phyloP scores from a whole-genome alignment of 371 early-diverging fungal genomes.

The Mucor plumbeus region DNA sequence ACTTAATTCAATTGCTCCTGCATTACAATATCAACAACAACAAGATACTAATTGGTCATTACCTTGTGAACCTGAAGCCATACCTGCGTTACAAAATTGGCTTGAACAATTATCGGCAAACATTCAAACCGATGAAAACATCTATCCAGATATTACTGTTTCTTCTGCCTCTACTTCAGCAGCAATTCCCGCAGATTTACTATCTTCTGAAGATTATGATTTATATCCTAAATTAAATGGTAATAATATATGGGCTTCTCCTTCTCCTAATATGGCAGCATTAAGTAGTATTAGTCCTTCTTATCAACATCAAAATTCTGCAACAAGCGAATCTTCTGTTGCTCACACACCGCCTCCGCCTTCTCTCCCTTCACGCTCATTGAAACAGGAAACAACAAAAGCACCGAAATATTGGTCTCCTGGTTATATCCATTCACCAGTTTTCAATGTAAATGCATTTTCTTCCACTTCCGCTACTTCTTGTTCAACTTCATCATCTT shows the following conservation, averaged over 20 bases:
- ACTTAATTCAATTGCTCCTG: slow-evolving; percentile 42
- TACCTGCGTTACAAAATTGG: slow-evolving; percentile 54
- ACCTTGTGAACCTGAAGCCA: slow-evolving; percentile 44
- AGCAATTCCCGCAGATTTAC: not conserved
- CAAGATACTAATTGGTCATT: slow-evolving; percentile 32
- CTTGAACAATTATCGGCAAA: slow-evolving; percentile 52
- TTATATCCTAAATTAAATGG: slow-evolving; percentile 27
- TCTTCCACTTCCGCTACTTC: slow-evolving; percentile 4
- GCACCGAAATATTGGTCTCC: slow-evolving; percentile 26
- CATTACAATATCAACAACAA: slow-evolving; percentile 29
- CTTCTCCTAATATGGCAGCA: not conserved
- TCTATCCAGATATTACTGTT: slow-evolving; percentile 25
- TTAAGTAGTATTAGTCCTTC: not conserved
- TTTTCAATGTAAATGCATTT: not conserved
- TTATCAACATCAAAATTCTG: slow-evolving; percentile 13
- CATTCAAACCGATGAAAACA: slow-evolving; percentile 41
- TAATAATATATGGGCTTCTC: slow-evolving; percentile 13
- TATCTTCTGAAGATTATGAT: slow-evolving; percentile 12
- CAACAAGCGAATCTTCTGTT: slow-evolving; percentile 15
- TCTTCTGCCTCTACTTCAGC: not conserved
- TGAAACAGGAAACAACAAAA: not conserved
- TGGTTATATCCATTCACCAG: slow-evolving; percentile 20
- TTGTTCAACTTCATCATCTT: not conserved
- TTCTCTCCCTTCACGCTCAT: not conserved
- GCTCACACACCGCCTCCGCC: slow-evolving; percentile 20